A percentile compares a stretch with the other conserved stretches of the same genome.
Conservation (phyloP, 345 rosid genomes). For the Eucalyptus grandis region DNA sequence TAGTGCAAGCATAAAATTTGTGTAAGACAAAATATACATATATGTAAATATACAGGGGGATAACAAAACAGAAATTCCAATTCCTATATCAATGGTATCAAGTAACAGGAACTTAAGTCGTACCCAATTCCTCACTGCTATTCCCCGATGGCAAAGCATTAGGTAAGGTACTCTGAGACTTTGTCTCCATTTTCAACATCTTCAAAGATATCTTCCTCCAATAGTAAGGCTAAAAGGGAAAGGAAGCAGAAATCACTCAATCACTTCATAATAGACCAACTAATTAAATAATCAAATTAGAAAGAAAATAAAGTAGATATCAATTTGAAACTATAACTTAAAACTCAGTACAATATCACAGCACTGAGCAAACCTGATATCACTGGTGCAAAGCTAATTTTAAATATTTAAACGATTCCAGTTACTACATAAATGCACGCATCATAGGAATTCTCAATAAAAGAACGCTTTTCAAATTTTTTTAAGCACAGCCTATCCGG, state of each 20-base stretch:
- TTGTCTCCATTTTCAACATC: slow-evolving; percentile 63
- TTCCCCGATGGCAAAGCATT: slow-evolving; percentile 29
- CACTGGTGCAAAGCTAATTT: neutral
- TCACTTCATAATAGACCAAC: neutral
- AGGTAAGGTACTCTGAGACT: slow-evolving; percentile 26
- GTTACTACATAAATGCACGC: neutral
- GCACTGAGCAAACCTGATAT: neutral
- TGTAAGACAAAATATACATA: neutral
- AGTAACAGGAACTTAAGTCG: neutral
- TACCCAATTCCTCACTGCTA: slow-evolving; percentile 48
- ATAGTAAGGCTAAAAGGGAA: slow-evolving; percentile 50
- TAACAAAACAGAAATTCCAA: neutral
- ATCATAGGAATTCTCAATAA: neutral
- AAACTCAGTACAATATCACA: neutral
- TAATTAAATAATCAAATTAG: neutral
- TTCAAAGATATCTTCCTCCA: slow-evolving; percentile 63
- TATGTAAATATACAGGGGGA: neutral
- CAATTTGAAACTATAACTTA: too few relatives aligned
- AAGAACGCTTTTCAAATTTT: neutral
- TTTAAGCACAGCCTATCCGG: neutral
- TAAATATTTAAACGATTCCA: neutral
- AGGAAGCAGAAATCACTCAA: neutral
- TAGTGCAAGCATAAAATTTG: neutral
- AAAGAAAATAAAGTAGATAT: too few relatives aligned
- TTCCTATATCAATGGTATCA: neutral